Evolutionary conservation across 768 basidiomycete genomes (phyloP), one percentile per base, ranked within the genome.

Genomic region (Boletus sp.): DNA sequence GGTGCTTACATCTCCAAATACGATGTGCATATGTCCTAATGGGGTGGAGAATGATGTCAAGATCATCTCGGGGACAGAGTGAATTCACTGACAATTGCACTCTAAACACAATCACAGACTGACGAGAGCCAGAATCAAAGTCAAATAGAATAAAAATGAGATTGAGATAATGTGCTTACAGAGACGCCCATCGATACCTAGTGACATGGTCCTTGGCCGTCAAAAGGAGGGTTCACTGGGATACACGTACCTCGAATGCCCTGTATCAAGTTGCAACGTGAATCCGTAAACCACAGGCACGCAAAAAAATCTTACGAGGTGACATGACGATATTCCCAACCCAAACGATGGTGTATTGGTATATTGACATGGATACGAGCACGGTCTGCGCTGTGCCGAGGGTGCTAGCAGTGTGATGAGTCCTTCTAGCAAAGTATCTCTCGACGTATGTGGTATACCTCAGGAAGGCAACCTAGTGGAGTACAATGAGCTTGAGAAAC

Each of bases 181-280:
- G 73, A 73, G 39, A 75, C 51, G 8, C 55, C 74, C 73, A 74
- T 74, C 2, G 74, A 73, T 3, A 66, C 73, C 75, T 76, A n/a
- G n/a, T 46, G 15, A n/a, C 15, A 52, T 15, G 8, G 15, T 20
- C 1, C 32, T 28, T 32, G 6, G 8, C 7, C 2, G 9, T 37
- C 29, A 50, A 40, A 40, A n/a, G n/a, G 30, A 30, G 17, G 30
- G 49, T 17, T 28, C 1, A 15, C 0, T 17, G 4, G 57, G 51
- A 56, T 61, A 58, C 7, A 60, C 66, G 36, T 3, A 69, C 67
- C 57, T 70, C 65, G 44, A 68, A 68, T 6, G 67, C 55, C 20
- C 67, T 68, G 40, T 14, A 24, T 46, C n/a, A 4, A 47, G 20
- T 24, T 17, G 18, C 18, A 29, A 41, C 0, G 52, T 61, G 45